Evolutionary conservation across 2,329 filamentous ascomycete genomes (phyloP), one percentile per base, ranked within the genome.

Genomic region (Colletotrichum cordylinicola): DNA sequence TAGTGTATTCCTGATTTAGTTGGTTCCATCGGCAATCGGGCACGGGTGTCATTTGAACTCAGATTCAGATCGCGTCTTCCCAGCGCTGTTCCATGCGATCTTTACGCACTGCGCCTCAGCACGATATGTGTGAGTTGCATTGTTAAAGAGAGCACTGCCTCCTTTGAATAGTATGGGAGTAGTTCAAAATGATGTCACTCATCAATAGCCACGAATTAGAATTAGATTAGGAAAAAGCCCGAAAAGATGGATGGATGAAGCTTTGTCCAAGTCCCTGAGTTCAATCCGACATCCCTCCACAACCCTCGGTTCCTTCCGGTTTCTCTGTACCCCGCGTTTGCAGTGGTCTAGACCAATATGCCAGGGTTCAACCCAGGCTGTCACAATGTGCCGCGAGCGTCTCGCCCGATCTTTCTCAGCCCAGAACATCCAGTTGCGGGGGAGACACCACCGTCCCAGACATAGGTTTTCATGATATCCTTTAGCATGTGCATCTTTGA

Each of bases 81-180:
- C 6, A 7, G n/a, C n/a, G 43, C 43, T 4, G 10, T 12, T 16
- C n/a, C n/a, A 12, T 52, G 43, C n/a, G 12, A 4, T 52, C 12
- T n/a, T 12, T 3, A 52, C 10, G 10, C 6, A 21, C 21, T 52
- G n/a, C 43, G 43, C 43, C 43, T 21, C n/a, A 52, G 18, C 10
- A 16, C n/a, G n/a, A 21, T 52, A 0, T 52, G 13, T 52, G 18
- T 12, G 43, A 21, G 10, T n/a, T 52, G 10, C 9, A 52, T 52
- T 16, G 6, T 8, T 8, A 52, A 21, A 52, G 6, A 12, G 0
- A 52, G n/a, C 2, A 21, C 18, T 52, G 2, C 6, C n/a, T 13
- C n/a, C 10, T 5, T 6, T 48, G 2, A 3, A 48, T 0, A 1
- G 18, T n/a, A 52, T n/a, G 10, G 10, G 10, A 21, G 6, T 13